phyloP scores from a whole-genome alignment of 345 rosid genomes.

The Psidium guajava region DNA sequence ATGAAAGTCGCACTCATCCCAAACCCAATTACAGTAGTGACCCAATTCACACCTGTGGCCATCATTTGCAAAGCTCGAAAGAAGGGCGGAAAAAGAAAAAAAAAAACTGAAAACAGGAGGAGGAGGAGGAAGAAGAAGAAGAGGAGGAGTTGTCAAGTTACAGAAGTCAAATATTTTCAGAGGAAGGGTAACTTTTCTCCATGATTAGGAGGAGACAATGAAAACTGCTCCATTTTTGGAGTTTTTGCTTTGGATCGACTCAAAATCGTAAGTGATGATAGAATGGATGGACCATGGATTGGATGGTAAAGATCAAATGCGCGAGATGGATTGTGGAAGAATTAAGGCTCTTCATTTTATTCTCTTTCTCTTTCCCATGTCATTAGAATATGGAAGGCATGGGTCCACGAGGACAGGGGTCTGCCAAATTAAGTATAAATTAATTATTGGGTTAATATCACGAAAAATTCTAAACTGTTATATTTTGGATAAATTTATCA shows the following conservation, averaged over 20 bases:
- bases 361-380: background rate
- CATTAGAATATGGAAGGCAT: background rate
- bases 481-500: too few species aligned
- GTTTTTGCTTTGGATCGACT: background rate
- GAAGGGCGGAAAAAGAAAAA: background rate
- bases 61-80: conserved; percentile 11
- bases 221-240: background rate
- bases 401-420: background rate
- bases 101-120: background rate
- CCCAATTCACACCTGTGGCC: conserved; percentile 36
- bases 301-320: background rate
- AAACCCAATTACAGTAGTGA: conserved; percentile 53
- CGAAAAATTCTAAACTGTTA: too few species aligned
- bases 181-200: background rate
- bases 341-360: too few species aligned
- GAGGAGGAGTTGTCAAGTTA: background rate
- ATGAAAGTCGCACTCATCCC: conserved; percentile 56
- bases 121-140: background rate
- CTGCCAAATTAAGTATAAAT: background rate
- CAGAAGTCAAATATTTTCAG: background rate
- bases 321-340: background rate
- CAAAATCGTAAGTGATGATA: background rate
- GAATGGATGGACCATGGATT: background rate
- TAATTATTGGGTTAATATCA: too few species aligned
- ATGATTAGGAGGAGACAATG: background rate